Evolutionary conservation across 2,329 filamentous ascomycete genomes (phyloP).

Genomic region (Arthrocladium fulminans): DNA sequence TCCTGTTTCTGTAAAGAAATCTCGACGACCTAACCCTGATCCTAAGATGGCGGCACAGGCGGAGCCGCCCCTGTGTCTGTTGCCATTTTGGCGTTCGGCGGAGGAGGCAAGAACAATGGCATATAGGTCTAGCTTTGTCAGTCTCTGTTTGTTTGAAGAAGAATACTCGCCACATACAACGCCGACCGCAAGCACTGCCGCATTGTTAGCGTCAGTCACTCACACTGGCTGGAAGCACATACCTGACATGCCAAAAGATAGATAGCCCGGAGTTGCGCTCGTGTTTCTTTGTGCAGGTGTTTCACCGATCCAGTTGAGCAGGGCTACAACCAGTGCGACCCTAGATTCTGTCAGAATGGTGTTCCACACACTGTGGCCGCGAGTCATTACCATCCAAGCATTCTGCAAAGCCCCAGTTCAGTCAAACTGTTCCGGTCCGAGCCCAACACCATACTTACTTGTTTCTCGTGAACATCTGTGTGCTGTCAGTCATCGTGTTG

Average conservation of each 20-base stretch:
- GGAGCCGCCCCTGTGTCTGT: slow-evolving; percentile 42
- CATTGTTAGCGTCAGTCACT: slow-evolving; percentile 6
- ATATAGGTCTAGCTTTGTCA: slow-evolving; percentile 46
- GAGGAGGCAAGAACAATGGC: slow-evolving; percentile 55
- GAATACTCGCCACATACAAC: slow-evolving; percentile 32
- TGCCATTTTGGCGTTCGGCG: slow-evolving; percentile 27
- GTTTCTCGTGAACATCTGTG: slow-evolving; percentile 78
- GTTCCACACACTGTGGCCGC: background rate
- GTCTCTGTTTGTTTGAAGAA: slow-evolving; percentile 7
- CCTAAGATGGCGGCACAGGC: slow-evolving; percentile 29
- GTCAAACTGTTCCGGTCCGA: slow-evolving; percentile 10
- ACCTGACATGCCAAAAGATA: slow-evolving; percentile 73
- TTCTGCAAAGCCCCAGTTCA: slow-evolving; percentile 33
- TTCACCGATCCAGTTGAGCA: slow-evolving; percentile 42
- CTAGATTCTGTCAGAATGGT: slow-evolving; percentile 22
- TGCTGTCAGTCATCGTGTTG: slow-evolving; percentile 16
- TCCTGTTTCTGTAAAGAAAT: too few relatives aligned
- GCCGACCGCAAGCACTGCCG: slow-evolving; percentile 51
- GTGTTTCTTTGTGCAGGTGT: slow-evolving; percentile 47
- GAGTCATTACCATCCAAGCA: slow-evolving; percentile 52
- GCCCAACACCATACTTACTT: slow-evolving; percentile 48
- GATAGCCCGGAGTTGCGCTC: slow-evolving; percentile 59
- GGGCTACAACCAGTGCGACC: slow-evolving; percentile 40
- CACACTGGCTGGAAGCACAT: slow-evolving; percentile 30
- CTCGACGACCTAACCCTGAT: background rate